Base-by-base conservation (phyloP, 148 eudicot species). In the Rhododendron ovatum region DNA sequence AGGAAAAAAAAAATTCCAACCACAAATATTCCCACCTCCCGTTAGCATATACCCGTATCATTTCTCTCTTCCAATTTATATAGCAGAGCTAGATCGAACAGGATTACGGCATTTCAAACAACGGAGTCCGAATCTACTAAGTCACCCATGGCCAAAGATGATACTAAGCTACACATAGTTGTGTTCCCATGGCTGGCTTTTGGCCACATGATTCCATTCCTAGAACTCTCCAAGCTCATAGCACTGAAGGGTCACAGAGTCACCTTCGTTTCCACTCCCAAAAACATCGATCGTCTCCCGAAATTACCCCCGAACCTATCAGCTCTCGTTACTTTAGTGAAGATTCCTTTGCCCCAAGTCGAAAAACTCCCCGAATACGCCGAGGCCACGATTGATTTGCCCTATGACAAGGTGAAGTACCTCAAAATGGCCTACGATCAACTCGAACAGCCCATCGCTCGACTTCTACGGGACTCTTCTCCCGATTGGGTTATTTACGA, bases 131-230 rank as follows among this genome's bases (percentile, higher is more conserved):
- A 20, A 22, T 22, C 67, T 61, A 30, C 30, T 30, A 61, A 20
- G 9, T 22, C 67, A 20, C n/a, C 43, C 43, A 74, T 35, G 18
- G 28, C 53, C 17, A 47, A 6, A 26, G 41, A 35, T 30, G 14
- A 63, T 1, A 30, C 30, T 30, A 85, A 80, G 65, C 61, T 87
- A 26, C 91, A 87, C 81, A 61, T 87, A 18, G 81, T 85, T 2
- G 37, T 87, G 50, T 59, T 87, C 75, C 90, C 91, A 78, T 89
- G 91, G 91, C 82, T 85, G 3, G 89, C 87, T 14, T 89, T 87
- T 43, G 89, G 86, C 13, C 91, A 87, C 79, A 85, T 87, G 78
- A 87, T 85, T 55, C 89, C 91, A 5, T 85, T 48, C 87, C 39
- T 86, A 2, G 84, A 89, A 33, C 90, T 87, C 33, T 82, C 89